Conservation (phyloP, 495 filamentous ascomycete species). For the Hypoxylon cercidicola region DNA sequence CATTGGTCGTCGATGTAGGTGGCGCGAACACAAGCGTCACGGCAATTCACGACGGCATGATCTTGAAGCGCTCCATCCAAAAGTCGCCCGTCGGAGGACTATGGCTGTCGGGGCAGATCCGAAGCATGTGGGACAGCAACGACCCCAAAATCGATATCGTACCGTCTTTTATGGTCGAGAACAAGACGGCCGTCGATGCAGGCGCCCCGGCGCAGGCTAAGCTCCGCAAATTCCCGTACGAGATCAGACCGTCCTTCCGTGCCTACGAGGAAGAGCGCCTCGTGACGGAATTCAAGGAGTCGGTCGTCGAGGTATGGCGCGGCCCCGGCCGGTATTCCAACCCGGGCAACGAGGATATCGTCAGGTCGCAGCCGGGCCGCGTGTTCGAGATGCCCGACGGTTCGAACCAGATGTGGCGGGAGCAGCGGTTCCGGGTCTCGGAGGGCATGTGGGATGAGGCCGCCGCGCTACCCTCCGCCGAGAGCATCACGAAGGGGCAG, state of each 20-base stretch:
- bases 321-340: slow-evolving; percentile 75
- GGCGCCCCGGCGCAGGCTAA: slow-evolving; percentile 74
- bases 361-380: slow-evolving; percentile 71
- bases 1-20: slow-evolving; percentile 90
- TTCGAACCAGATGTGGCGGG: slow-evolving; percentile 90
- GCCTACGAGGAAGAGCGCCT: slow-evolving; percentile 90
- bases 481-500: slow-evolving; percentile 68
- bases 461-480: slow-evolving; percentile 60
- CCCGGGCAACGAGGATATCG: slow-evolving; percentile 73
- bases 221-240: slow-evolving; percentile 68
- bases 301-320: slow-evolving; percentile 92
- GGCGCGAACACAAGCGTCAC: slow-evolving; percentile 91
- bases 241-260: slow-evolving; percentile 78
- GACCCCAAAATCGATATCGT: slow-evolving; percentile 83
- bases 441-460: slow-evolving; percentile 91
- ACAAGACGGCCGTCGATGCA: slow-evolving; percentile 89
- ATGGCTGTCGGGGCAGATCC: slow-evolving; percentile 88
- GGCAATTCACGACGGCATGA: slow-evolving; percentile 92
- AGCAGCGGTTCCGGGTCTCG: slow-evolving; percentile 82
- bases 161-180: slow-evolving; percentile 86
- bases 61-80: slow-evolving; percentile 87
- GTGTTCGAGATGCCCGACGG: slow-evolving; percentile 98
- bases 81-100: slow-evolving; percentile 86
- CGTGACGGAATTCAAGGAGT: slow-evolving; percentile 96
- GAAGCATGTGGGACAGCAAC: slow-evolving; percentile 75